Evolutionary conservation across 805 yeast genomes (phyloP), one percentile per base, ranked within the genome.

Genomic region (Candida nonsorbophila): DNA sequence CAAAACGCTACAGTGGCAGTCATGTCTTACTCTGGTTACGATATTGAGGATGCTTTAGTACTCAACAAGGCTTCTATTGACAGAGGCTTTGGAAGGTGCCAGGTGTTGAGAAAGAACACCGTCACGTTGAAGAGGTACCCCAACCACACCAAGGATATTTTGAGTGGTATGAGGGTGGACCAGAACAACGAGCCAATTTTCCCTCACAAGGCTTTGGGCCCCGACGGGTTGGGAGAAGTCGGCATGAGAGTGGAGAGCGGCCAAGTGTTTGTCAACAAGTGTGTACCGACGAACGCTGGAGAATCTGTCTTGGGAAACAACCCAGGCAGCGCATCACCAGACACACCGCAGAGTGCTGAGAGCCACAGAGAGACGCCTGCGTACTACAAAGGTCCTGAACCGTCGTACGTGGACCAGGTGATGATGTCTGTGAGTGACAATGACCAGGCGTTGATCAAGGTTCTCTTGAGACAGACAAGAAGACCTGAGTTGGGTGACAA

Each of bases 1-100:
- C 98, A 92, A 60, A 92, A 92, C 55, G 98, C 98, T 7, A 84
- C 95, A 1, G 98, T 92, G 34, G 98, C 98, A 2, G 98, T 92
- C 21, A 92, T 92, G 98, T 86, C 96, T 6, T 92, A 92, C 51
- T 90, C 97, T 0, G 98, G 98, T 40, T 92, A 92, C 54, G 98
- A 92, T 84, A 92, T 92, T 55, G 97, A 92, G 63, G 98, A 92
- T 78, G 98, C 98, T 5, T 70, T 92, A 51, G 97, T 92, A 13
- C 63, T 92, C 45, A 92, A 92, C 60, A 92, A 90, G 56, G 69
- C 97, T 0, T 85, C 96, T 0, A 71, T 92, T 32, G 98, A 92
- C 51, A 74, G 98, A 52, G 98, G 98, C 1, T 92, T 86, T 55
- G 98, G 98, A 23, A 79, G 98, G 45, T 92, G 98, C 65, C 98